phyloP scores from a whole-genome alignment of 2,329 filamentous ascomycete species.

The Cephalotrichum gorgonifer region DNA sequence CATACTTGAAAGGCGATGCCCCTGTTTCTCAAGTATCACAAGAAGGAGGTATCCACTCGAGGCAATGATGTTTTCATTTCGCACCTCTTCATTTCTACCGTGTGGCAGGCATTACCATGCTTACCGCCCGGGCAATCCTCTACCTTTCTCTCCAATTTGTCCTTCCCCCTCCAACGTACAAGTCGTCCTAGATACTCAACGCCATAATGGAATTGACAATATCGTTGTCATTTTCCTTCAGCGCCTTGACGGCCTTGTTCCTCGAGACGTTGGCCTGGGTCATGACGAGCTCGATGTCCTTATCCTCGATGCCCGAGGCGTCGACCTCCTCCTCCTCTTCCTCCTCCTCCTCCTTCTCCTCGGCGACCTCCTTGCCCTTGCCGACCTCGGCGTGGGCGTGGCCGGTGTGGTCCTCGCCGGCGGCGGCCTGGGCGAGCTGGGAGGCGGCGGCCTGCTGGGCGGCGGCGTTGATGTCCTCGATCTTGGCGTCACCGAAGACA shows the following conservation, averaged over 20 bases:
- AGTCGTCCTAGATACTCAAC: conserved; percentile 60
- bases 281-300: conserved; percentile 99
- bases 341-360: conserved; percentile 69
- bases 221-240: conserved; percentile 99
- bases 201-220: conserved; percentile 99
- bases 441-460: conserved; percentile 92
- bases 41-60: no score
- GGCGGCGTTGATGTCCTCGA: conserved; percentile 98
- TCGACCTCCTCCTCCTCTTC: conserved; percentile 95
- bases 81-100: no score
- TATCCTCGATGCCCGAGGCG: conserved; percentile 87
- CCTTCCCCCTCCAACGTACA: neutral
- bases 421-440: conserved; percentile 73
- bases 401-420: conserved; percentile 57
- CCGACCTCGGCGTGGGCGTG: conserved; percentile 62
- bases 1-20: no score
- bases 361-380: conserved; percentile 51
- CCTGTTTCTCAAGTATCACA: no score
- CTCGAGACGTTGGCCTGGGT: conserved; percentile 91
- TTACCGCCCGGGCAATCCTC: no score
- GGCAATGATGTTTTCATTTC: no score
- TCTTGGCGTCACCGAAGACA: conserved; percentile 99
- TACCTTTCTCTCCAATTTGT: neutral
- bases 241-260: conserved; percentile 97
- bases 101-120: no score